A percentile compares a stretch with the other conserved stretches of the same genome.
Evolutionary conservation across 306 rosid species (phyloP).

Genomic region (Casuarina glauca): DNA sequence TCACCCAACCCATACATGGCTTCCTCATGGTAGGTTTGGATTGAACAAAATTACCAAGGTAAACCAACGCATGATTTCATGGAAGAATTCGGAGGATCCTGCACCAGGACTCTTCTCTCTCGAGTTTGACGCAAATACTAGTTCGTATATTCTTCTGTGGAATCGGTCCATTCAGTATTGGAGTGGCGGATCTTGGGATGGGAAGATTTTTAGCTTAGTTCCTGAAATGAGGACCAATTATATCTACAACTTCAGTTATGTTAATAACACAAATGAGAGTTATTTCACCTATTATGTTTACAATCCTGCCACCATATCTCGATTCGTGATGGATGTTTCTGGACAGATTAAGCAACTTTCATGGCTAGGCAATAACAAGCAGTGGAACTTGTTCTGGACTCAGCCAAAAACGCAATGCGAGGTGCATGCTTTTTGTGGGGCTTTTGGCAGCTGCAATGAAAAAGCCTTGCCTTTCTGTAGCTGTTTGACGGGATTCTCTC

Average conservation of each 20-base stretch:
- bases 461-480: neutral
- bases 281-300: neutral
- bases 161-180: slow-evolving; percentile 29
- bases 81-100: slow-evolving; percentile 57
- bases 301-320: neutral
- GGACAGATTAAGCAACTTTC: neutral
- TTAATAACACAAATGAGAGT: neutral
- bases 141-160: slow-evolving; percentile 34
- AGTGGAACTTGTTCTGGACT: neutral
- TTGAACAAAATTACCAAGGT: slow-evolving; percentile 43
- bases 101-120: slow-evolving; percentile 49
- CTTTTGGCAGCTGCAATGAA: neutral
- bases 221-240: neutral
- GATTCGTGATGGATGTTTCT: neutral
- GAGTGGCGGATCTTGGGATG: neutral
- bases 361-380: neutral
- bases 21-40: slow-evolving; percentile 51
- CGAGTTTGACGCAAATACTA: slow-evolving; percentile 31
- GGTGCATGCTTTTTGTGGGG: neutral
- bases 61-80: slow-evolving; percentile 49
- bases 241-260: neutral
- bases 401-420: neutral
- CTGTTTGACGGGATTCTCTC: neutral
- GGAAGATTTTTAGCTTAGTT: neutral
- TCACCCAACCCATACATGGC: too few relatives aligned